These are phyloP conservation scores for Phialophora chinensis DNA, from an alignment of 2,329 filamentous ascomycete species.

Conservation along the genomic window DNA sequence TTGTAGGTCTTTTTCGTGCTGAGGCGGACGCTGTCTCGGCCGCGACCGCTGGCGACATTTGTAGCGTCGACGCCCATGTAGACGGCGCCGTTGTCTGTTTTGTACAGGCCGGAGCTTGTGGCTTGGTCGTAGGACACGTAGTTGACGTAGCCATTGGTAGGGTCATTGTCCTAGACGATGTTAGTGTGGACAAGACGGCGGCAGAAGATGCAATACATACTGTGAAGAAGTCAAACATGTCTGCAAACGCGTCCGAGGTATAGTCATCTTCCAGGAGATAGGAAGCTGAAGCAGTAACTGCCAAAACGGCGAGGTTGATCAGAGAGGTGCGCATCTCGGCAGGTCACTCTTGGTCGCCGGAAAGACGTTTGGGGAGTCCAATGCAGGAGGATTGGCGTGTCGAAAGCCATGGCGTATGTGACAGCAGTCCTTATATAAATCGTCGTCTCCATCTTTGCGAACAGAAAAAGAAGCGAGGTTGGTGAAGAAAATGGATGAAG, in stretches of 20 bases:
- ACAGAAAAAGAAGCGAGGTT: conserved; percentile 27
- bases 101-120: conserved; percentile 62
- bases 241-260: conserved; percentile 55
- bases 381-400: conserved; percentile 12
- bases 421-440: conserved; percentile 24
- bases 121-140: conserved; percentile 68
- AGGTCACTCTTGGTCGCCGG: background rate
- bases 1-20: conserved; percentile 68
- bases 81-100: conserved; percentile 61
- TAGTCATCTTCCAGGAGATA: conserved; percentile 58
- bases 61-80: conserved; percentile 73
- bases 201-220: conserved; percentile 40
- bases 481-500: conserved; percentile 13
- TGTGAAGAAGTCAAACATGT: conserved; percentile 60
- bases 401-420: conserved; percentile 21
- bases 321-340: conserved; percentile 31
- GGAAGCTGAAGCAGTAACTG: conserved; percentile 39
- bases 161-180: conserved; percentile 58
- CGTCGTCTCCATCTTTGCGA: conserved; percentile 5
- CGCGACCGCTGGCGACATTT: conserved; percentile 61
- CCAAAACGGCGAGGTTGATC: conserved; percentile 23
- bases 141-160: conserved; percentile 76
- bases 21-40: conserved; percentile 74
- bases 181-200: background rate
- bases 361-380: conserved; percentile 2